phyloP scores from a whole-genome alignment of 1,139 yeast species.

The Candida smagusa region DNA sequence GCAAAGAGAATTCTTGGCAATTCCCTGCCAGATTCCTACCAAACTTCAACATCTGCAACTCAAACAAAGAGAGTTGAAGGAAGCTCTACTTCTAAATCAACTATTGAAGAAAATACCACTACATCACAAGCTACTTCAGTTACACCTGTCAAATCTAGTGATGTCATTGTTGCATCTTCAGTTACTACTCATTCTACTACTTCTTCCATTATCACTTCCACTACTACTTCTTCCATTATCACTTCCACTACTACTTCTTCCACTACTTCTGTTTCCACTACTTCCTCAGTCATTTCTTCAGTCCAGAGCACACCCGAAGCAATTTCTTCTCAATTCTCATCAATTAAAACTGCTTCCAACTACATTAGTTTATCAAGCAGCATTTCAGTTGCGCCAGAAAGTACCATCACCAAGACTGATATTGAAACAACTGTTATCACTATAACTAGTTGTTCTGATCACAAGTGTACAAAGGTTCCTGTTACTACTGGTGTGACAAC shows the following conservation, averaged over 20 bases:
- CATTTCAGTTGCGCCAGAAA: no score
- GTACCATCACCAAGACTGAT: not conserved
- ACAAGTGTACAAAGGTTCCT: slow-evolving; percentile 18
- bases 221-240: slow-evolving; percentile 5
- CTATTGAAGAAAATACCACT: no score
- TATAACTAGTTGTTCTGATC: slow-evolving; percentile 21
- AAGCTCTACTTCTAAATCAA: no score
- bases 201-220: slow-evolving; percentile 1
- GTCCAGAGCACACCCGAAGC: no score
- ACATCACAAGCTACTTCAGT: no score
- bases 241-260: slow-evolving; percentile 5
- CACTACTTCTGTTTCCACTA: slow-evolving; percentile 2
- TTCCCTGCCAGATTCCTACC: slow-evolving; percentile 1
- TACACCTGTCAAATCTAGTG: slow-evolving; percentile 1
- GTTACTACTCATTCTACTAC: slow-evolving; percentile 1
- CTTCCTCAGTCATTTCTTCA: slow-evolving; percentile 11
- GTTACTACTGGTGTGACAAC: slow-evolving; percentile 15
- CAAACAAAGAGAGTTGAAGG: not conserved
- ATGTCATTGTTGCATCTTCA: slow-evolving; percentile 2
- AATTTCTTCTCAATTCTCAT: no score
- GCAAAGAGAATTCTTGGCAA: slow-evolving; percentile 3
- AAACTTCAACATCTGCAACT: not conserved
- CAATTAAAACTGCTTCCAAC: no score
- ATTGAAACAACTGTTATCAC: slow-evolving; percentile 14
- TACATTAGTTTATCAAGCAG: no score